Conservation (phyloP, 2,329 filamentous ascomycete genomes). For the Diaporthe destruens region DNA sequence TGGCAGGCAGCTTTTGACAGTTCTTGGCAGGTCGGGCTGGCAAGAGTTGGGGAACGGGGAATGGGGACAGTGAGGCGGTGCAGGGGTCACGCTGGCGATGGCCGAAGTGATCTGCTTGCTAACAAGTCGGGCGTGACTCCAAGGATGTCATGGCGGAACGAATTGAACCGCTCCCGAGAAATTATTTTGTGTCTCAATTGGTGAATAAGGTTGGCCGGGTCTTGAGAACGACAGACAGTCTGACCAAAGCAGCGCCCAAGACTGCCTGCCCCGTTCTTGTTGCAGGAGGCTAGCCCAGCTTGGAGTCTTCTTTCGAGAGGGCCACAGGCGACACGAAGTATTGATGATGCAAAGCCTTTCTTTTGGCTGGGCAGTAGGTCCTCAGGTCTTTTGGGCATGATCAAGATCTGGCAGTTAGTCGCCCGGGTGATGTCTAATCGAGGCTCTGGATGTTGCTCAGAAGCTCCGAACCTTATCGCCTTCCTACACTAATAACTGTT, state of each 20-base stretch:
- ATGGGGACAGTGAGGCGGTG: constrained; percentile 38
- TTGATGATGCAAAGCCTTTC: background rate
- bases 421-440: background rate
- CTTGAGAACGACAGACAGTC: background rate
- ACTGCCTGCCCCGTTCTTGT: background rate
- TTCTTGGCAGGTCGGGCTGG: constrained; percentile 18
- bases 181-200: constrained; percentile 2
- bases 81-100: constrained; percentile 36
- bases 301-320: constrained; percentile 17
- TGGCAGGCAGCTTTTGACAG: background rate
- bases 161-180: constrained; percentile 22
- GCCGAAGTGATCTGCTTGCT: constrained; percentile 19
- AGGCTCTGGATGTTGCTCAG: background rate
- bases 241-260: background rate
- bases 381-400: background rate
- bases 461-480: background rate
- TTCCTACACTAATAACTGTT: background rate
- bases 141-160: constrained; percentile 31
- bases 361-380: background rate
- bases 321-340: background rate
- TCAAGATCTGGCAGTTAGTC: background rate
- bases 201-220: background rate
- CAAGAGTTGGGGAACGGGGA: constrained; percentile 22
- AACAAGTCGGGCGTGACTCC: constrained; percentile 31
- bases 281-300: constrained; percentile 13